phyloP scores from a whole-genome alignment of 768 basidiomycete species.

The Tricholoma matsutake region DNA sequence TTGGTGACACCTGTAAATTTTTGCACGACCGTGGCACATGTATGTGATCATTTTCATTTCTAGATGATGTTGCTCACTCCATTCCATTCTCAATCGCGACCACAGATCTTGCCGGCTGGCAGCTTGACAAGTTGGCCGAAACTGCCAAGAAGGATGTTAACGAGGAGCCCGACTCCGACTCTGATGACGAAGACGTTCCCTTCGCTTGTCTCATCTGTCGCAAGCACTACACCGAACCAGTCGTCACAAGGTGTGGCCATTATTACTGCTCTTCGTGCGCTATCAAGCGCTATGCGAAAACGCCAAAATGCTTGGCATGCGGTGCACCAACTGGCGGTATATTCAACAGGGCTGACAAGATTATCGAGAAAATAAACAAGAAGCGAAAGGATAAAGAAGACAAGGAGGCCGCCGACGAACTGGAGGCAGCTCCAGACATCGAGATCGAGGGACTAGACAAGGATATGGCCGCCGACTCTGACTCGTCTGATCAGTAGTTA shows the following conservation, averaged over 20 bases:
- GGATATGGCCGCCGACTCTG: conserved; percentile 26
- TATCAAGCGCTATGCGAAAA: conserved; percentile 91
- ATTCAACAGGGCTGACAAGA: conserved; percentile 93
- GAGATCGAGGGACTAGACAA: conserved; percentile 58
- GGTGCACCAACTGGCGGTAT: conserved; percentile 92
- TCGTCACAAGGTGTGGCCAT: conserved; percentile 95
- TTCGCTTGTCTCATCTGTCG: conserved; percentile 99
- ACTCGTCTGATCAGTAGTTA: conserved; percentile 25
- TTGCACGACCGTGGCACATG: conserved; percentile 96
- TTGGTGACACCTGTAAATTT: conserved; percentile 99
- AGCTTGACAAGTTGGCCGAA: conserved; percentile 90
- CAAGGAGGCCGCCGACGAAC: conserved; percentile 45
- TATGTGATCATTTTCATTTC: conserved; percentile 37
- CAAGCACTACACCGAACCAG: conserved; percentile 90
- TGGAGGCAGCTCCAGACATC: conserved; percentile 36
- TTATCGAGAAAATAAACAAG: conserved; percentile 83
- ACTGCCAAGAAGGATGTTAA: conserved; percentile 62
- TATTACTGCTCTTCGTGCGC: conserved; percentile 96
- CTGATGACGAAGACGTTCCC: conserved; percentile 85
- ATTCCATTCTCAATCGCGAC: conserved; percentile 1
- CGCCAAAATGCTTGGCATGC: conserved; percentile 94
- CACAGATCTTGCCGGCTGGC: conserved; percentile 95
- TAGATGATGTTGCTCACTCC: conserved; percentile 10
- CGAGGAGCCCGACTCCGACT: conserved; percentile 64
- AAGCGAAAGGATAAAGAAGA: conserved; percentile 58